Evolutionary conservation across 192 early-diverging fungal genomes (phyloP).

Genomic region (Backusella morwellensis): DNA sequence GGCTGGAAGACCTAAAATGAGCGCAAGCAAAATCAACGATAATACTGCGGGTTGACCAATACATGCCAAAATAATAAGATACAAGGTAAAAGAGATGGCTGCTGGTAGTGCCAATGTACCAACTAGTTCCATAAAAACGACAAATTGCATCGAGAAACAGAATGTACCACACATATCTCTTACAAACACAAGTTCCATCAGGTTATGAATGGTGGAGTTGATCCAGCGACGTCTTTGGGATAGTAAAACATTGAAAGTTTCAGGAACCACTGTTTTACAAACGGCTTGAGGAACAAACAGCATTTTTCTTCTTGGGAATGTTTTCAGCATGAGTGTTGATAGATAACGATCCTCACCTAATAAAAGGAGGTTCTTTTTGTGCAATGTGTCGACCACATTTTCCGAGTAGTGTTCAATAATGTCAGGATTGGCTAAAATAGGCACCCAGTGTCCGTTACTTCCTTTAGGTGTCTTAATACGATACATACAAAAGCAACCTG

Average conservation of each 20-base stretch:
- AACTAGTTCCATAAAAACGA: conserved; percentile 92
- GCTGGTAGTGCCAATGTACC: conserved; percentile 91
- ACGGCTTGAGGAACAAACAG: conserved; percentile 70
- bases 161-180: conserved; percentile 86
- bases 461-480: conserved; percentile 83
- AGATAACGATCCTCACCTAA: conserved; percentile 77
- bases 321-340: conserved; percentile 73
- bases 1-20: conserved; percentile 87
- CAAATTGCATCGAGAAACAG: conserved; percentile 95
- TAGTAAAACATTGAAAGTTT: conserved; percentile 63
- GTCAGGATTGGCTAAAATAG: conserved; percentile 80
- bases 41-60: conserved; percentile 49
- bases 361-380: conserved; percentile 73
- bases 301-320: conserved; percentile 73
- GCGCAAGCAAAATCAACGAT: conserved; percentile 74
- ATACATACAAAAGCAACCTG: conserved; percentile 88
- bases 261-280: conserved; percentile 75
- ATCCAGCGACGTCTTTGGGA: conserved; percentile 87
- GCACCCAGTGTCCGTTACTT: conserved; percentile 71
- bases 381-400: conserved; percentile 78
- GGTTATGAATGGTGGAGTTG: conserved; percentile 86
- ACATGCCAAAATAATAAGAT: conserved; percentile 78
- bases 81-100: conserved; percentile 83
- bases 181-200: conserved; percentile 80
- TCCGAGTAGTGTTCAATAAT: conserved; percentile 84